A percentile compares a stretch with the other conserved stretches of the same genome.
These are phyloP conservation scores for Stachybotrys chlorohalonatus DNA, from an alignment of 2,329 filamentous ascomycete genomes.

Conservation along the genomic window DNA sequence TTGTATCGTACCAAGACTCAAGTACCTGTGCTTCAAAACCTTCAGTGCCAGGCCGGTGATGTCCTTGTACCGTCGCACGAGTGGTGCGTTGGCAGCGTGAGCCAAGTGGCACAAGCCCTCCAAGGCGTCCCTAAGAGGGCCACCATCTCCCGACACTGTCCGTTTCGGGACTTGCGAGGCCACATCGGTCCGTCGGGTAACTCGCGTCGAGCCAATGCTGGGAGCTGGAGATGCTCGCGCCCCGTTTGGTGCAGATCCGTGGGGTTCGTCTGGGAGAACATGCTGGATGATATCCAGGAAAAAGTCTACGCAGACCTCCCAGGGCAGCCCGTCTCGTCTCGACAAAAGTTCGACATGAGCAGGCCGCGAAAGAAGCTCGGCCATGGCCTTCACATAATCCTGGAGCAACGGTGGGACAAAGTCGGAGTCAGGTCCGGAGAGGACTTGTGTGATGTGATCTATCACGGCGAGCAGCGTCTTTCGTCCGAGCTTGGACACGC, in stretches of 20 bases:
- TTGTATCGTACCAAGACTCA: conserved; percentile 54
- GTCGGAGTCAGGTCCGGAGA: conserved; percentile 51
- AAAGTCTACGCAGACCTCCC: conserved; percentile 63
- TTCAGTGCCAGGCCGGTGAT: conserved; percentile 48
- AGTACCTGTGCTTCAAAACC: conserved; percentile 50
- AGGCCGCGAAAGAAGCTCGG: conserved; percentile 59
- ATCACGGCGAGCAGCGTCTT: conserved; percentile 75
- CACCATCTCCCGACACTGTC: conserved; percentile 17
- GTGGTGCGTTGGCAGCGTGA: conserved; percentile 57
- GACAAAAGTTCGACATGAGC: conserved; percentile 75
- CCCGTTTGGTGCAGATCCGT: conserved; percentile 16
- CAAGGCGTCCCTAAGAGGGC: conserved; percentile 32
- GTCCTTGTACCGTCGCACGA: conserved; percentile 44
- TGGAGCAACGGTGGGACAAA: conserved; percentile 61
- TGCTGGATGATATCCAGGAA: conserved; percentile 54
- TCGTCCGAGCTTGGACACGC: conserved; percentile 56
- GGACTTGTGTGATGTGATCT: conserved; percentile 70
- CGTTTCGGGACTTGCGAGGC: conserved; percentile 21
- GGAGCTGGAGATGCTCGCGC: conserved; percentile 39
- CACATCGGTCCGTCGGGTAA: conserved; percentile 17
- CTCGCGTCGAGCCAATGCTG: conserved; percentile 16
- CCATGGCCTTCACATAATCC: conserved; percentile 72
- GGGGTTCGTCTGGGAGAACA: conserved; percentile 31
- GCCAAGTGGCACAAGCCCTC: conserved; percentile 58
- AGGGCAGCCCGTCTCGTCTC: conserved; percentile 45